Evolutionary conservation across 306 rosid species (phyloP).

Genomic region (Canavalia ensiformis): DNA sequence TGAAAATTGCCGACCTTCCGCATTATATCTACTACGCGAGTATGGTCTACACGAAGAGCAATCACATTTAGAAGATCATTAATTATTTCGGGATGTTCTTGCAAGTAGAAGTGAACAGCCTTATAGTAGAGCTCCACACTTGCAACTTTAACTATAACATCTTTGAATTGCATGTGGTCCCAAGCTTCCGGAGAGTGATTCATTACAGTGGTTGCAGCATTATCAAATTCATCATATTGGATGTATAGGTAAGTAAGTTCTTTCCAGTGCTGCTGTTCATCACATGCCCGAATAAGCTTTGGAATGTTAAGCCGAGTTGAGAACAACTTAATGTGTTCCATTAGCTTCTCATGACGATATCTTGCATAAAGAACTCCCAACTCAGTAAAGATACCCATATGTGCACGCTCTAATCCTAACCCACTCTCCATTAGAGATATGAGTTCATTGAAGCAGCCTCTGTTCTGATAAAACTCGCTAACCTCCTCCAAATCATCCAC

Average conservation of each 20-base stretch:
- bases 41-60: slow-evolving; percentile 96
- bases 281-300: slow-evolving; percentile 96
- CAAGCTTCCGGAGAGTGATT: slow-evolving; percentile 98
- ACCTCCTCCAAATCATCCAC: slow-evolving; percentile 98
- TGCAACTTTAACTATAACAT: slow-evolving; percentile 93
- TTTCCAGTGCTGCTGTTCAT: slow-evolving; percentile 97
- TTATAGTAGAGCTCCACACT: slow-evolving; percentile 93
- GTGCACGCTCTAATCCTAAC: slow-evolving; percentile 92
- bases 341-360: slow-evolving; percentile 90
- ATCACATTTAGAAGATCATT: slow-evolving; percentile 93
- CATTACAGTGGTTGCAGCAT: slow-evolving; percentile 96
- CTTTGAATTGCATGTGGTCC: slow-evolving; percentile 99
- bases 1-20: slow-evolving; percentile 69
- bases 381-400: slow-evolving; percentile 97
- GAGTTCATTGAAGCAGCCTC: slow-evolving; percentile 96
- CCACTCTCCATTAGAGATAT: slow-evolving; percentile 98
- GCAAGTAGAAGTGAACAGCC: slow-evolving; percentile 96
- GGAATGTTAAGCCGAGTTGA: slow-evolving; percentile 95
- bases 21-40: slow-evolving; percentile 96
- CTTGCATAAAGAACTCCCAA: slow-evolving; percentile 97
- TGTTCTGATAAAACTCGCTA: slow-evolving; percentile 92
- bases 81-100: slow-evolving; percentile 94
- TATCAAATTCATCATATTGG: slow-evolving; percentile 96
- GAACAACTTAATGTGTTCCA: slow-evolving; percentile 96
- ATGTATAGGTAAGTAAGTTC: slow-evolving; percentile 88